Conservation (phyloP, 2,329 filamentous ascomycete genomes). For the Fusarium sp. region DNA sequence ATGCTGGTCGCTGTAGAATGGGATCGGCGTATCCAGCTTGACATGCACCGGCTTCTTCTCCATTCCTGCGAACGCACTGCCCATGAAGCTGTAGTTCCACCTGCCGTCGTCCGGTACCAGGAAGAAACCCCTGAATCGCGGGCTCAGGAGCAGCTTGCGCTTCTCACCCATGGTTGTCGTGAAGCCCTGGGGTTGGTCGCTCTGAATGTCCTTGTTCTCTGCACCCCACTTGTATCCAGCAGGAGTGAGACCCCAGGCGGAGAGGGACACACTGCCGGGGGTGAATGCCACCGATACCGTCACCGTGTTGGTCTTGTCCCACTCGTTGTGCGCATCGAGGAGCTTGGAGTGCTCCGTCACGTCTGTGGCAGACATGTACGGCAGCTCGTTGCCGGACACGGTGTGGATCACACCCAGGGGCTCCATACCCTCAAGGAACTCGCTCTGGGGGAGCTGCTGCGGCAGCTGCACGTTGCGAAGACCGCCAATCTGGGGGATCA, state of each 20-base stretch:
- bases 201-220: conserved; percentile 92
- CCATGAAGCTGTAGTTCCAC: conserved; percentile 99
- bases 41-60: conserved; percentile 94
- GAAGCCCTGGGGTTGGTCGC: conserved; percentile 95
- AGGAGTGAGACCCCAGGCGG: conserved; percentile 92
- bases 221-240: conserved; percentile 96
- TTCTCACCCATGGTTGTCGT: conserved; percentile 93
- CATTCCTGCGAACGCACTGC: conserved; percentile 83
- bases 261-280: conserved; percentile 92
- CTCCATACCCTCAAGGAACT: conserved; percentile 87
- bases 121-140: conserved; percentile 96
- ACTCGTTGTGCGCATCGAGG: conserved; percentile 77
- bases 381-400: conserved; percentile 90
- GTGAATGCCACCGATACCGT: conserved; percentile 98
- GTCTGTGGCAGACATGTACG: conserved; percentile 95
- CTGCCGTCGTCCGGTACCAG: conserved; percentile 87
- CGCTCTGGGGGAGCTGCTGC: conserved; percentile 89
- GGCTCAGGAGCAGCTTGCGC: conserved; percentile 90
- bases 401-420: conserved; percentile 96
- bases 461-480: conserved; percentile 92
- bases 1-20: conserved; percentile 94
- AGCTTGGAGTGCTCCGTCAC: conserved; percentile 94
- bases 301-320: conserved; percentile 85
- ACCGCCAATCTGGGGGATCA: conserved; percentile 96
- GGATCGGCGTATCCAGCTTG: conserved; percentile 89